Percentiles rank a stretch among this genome's conserved stretches.
Evolutionary conservation across 225 moss, liverwort and hornwort genomes (phyloP).

Genomic region (Marchantia polymorpha): DNA sequence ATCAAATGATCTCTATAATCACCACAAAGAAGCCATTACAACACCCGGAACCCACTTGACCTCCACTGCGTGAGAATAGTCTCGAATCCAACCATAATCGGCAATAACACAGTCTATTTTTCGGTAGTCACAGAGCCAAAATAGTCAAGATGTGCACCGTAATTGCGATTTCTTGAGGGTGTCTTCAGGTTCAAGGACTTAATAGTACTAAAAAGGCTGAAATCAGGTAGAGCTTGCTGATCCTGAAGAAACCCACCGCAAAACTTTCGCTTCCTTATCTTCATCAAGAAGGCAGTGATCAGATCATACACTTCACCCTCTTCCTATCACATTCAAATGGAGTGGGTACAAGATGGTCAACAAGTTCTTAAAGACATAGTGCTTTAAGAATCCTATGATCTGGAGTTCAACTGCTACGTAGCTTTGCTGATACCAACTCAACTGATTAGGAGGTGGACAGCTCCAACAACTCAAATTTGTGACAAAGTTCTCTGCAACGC

Average conservation of each 20-base stretch:
- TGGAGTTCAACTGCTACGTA: background rate
- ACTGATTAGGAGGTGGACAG: background rate
- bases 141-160: background rate
- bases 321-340: background rate
- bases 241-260: slow-evolving; percentile 10
- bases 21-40: background rate
- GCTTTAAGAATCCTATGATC: background rate
- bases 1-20: background rate
- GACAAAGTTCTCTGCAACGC: slow-evolving; percentile 19
- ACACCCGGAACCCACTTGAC: background rate
- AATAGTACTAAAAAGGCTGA: background rate
- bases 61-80: background rate
- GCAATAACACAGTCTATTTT: background rate
- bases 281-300: background rate
- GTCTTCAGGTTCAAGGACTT: background rate
- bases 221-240: background rate
- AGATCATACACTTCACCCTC: background rate
- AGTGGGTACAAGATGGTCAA: background rate
- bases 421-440: background rate
- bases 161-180: background rate
- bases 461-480: slow-evolving; percentile 3
- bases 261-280: slow-evolving; percentile 11
- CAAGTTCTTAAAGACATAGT: background rate
- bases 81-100: background rate
- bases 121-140: background rate